phyloP scores from a whole-genome alignment of 805 yeast species.

The Hyphopichia homilentoma region DNA sequence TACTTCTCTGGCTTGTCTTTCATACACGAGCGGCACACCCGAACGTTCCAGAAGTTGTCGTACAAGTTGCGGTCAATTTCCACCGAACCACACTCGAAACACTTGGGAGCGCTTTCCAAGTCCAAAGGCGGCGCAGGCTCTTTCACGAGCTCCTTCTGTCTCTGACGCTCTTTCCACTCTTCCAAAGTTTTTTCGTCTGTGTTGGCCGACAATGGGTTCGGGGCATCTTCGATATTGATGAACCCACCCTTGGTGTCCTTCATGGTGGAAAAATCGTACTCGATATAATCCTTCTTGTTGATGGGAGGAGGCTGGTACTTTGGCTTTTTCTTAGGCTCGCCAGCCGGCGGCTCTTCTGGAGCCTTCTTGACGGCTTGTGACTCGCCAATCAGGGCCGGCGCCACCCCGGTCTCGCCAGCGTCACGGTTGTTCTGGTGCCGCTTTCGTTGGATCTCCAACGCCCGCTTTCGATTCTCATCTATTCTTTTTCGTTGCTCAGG shows the following conservation, averaged over 20 bases:
- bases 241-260: slow-evolving; percentile 86
- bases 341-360: slow-evolving; percentile 3
- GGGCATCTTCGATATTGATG: slow-evolving; percentile 25
- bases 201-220: slow-evolving; percentile 13
- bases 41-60: slow-evolving; percentile 58
- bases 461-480: slow-evolving; percentile 51
- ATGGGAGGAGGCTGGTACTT: slow-evolving; percentile 34
- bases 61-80: slow-evolving; percentile 75
- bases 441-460: slow-evolving; percentile 41
- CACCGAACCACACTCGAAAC: slow-evolving; percentile 76
- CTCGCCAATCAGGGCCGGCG: slow-evolving; percentile 9
- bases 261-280: slow-evolving; percentile 89
- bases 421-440: slow-evolving; percentile 33
- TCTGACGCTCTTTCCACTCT: slow-evolving; percentile 48
- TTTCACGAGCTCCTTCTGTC: slow-evolving; percentile 31
- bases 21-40: slow-evolving; percentile 80
- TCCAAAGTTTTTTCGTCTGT: slow-evolving; percentile 27
- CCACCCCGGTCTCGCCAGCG: slow-evolving; percentile 25
- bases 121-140: slow-evolving; percentile 74
- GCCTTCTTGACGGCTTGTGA: slow-evolving; percentile 9
- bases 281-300: slow-evolving; percentile 65
- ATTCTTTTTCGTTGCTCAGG: slow-evolving; percentile 48
- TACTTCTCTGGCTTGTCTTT: slow-evolving; percentile 80
- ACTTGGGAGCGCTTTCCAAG: slow-evolving; percentile 69
- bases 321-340: too few species aligned